phyloP scores from a whole-genome alignment of 108 stramenopile species.

The Fistulifera pelliculosa region DNA sequence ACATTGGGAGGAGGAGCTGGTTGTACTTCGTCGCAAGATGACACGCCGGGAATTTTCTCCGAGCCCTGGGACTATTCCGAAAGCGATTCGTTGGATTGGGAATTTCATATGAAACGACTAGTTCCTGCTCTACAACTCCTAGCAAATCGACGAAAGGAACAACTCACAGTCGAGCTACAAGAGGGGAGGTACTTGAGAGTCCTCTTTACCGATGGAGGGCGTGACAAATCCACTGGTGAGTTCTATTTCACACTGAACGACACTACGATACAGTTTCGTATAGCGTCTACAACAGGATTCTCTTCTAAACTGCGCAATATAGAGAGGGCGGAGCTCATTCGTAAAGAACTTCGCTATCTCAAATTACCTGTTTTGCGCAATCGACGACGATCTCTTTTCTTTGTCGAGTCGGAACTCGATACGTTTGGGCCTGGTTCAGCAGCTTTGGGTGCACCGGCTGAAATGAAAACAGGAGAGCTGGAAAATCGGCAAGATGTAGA shows the following conservation, averaged over 20 bases:
- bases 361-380: constrained; percentile 74
- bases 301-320: constrained; percentile 35
- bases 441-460: constrained; percentile 64
- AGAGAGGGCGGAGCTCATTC: constrained; percentile 62
- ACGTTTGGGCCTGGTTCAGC: constrained; percentile 65
- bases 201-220: constrained; percentile 48
- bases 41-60: constrained; percentile 68
- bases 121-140: constrained; percentile 38
- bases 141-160: constrained; percentile 37
- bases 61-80: constrained; percentile 41
- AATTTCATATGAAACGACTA: constrained; percentile 41
- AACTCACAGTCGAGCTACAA: constrained; percentile 27
- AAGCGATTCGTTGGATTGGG: constrained; percentile 26
- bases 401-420: constrained; percentile 75
- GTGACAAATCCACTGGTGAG: constrained; percentile 62
- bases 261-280: constrained; percentile 77
- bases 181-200: constrained; percentile 60
- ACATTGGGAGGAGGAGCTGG: constrained; percentile 37
- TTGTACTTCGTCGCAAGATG: constrained; percentile 75
- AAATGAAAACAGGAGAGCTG: constrained; percentile 19
- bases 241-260: constrained; percentile 80
- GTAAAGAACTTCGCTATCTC: constrained; percentile 58
- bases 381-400: constrained; percentile 59
- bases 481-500: not conserved
- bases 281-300: constrained; percentile 23